A percentile compares a stretch with the other conserved stretches of the same genome.
These are phyloP conservation scores for Saraca asoca DNA, from an alignment of 331 rosid species.

Conservation along the genomic window DNA sequence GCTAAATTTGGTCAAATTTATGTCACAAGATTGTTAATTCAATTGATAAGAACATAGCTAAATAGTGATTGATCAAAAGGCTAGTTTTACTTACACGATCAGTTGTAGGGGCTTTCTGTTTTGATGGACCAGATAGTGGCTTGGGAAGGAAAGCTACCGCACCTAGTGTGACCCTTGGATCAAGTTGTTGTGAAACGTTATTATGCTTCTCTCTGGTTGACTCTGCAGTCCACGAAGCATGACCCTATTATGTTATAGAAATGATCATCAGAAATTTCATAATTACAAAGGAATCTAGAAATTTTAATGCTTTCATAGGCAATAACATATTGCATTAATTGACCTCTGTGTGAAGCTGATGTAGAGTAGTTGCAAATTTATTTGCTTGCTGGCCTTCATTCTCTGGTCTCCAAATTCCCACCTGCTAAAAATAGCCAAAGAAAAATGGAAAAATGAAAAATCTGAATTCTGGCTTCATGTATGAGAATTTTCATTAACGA, in stretches of 20 bases:
- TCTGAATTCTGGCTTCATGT: background rate
- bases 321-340: slow-evolving; percentile 14
- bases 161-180: slow-evolving; percentile 40
- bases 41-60: slow-evolving; percentile 2
- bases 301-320: background rate
- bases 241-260: slow-evolving; percentile 43
- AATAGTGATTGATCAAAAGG: background rate
- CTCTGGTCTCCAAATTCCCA: slow-evolving; percentile 34
- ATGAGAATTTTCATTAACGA: background rate
- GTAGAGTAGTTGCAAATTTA: slow-evolving; percentile 36
- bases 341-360: slow-evolving; percentile 44
- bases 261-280: slow-evolving; percentile 23
- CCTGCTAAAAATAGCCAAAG: slow-evolving; percentile 33
- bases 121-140: slow-evolving; percentile 37
- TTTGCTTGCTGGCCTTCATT: slow-evolving; percentile 38
- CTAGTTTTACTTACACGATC: slow-evolving; percentile 71
- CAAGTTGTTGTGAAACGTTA: slow-evolving; percentile 35
- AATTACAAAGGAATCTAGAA: background rate
- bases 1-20: slow-evolving; percentile 18
- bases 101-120: slow-evolving; percentile 35
- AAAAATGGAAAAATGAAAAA: background rate
- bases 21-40: slow-evolving; percentile 9
- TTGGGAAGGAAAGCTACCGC: slow-evolving; percentile 47
- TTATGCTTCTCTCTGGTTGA: slow-evolving; percentile 33
- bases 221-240: slow-evolving; percentile 43